Percentiles rank a stretch among this genome's conserved stretches.
Evolutionary conservation across 306 rosid species (phyloP).

Genomic region (Lithocarpus polystachyus): DNA sequence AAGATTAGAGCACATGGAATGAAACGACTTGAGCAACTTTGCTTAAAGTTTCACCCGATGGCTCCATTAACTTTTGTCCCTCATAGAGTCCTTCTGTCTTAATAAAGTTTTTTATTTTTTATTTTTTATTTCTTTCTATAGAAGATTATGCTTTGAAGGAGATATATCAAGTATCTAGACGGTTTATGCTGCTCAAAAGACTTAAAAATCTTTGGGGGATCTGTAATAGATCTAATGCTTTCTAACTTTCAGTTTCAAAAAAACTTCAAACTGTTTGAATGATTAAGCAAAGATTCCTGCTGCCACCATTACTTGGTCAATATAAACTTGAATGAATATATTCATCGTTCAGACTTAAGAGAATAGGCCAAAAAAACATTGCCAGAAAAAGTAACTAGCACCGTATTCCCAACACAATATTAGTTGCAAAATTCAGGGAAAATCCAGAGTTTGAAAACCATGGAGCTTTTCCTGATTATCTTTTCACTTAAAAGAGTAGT

Average conservation of each 20-base stretch:
- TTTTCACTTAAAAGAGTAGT: conserved; percentile 9
- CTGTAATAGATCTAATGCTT: neutral
- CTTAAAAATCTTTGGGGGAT: neutral
- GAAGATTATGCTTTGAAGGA: conserved; percentile 1
- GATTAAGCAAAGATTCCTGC: conserved; percentile 39
- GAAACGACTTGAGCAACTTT: neutral
- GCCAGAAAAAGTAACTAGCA: conserved; percentile 23
- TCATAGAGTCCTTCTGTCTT: neutral
- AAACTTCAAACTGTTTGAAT: conserved; percentile 6
- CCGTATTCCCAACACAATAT: conserved; percentile 22
- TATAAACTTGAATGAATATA: conserved; percentile 20
- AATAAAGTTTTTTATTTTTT: neutral
- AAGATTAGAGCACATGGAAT: neutral
- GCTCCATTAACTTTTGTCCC: neutral
- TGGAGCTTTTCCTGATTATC: neutral
- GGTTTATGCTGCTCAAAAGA: conserved; percentile 15
- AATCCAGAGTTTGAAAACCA: conserved; percentile 16
- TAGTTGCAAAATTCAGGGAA: conserved; percentile 11
- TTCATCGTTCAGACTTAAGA: conserved; percentile 6
- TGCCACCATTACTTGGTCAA: conserved; percentile 30
- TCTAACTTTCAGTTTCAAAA: conserved; percentile 11
- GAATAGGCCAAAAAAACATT: conserved; percentile 18
- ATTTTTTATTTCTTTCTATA: neutral
- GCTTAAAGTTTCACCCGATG: neutral
- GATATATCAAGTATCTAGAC: neutral